These are phyloP conservation scores for Salvia miltiorrhiza DNA, from an alignment of 257 asterid genomes.

Conservation along the genomic window DNA sequence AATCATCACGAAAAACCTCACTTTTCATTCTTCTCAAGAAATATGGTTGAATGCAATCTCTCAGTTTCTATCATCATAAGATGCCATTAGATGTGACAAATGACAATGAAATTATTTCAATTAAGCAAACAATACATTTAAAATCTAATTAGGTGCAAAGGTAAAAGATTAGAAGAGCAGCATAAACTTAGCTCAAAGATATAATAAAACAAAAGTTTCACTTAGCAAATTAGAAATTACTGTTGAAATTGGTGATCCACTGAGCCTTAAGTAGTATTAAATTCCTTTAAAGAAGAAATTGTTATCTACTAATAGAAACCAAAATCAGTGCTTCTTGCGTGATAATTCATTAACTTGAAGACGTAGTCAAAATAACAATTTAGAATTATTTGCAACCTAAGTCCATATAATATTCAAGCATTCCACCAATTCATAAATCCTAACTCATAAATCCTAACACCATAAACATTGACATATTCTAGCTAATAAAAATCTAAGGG, in stretches of 20 bases:
- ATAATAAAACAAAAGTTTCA: neutral
- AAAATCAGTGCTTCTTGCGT: neutral
- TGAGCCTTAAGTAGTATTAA: neutral
- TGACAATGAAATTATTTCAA: slow-evolving; percentile 9
- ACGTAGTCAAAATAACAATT: neutral
- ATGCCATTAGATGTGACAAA: slow-evolving; percentile 22
- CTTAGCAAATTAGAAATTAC: neutral
- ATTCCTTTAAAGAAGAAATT: neutral
- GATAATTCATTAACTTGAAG: neutral
- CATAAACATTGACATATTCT: no score
- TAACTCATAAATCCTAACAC: no score
- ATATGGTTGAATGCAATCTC: slow-evolving; percentile 88
- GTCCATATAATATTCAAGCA: neutral
- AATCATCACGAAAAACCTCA: slow-evolving; percentile 65
- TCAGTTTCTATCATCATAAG: slow-evolving; percentile 50
- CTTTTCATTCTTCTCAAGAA: slow-evolving; percentile 88
- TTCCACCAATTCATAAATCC: no score
- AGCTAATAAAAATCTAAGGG: no score
- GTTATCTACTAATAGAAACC: neutral
- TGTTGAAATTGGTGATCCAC: neutral
- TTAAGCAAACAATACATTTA: slow-evolving; percentile 18
- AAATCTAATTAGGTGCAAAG: neutral
- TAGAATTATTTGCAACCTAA: neutral
- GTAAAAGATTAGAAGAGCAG: neutral
- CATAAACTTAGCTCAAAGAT: neutral